A percentile compares a stretch with the other conserved stretches of the same genome.
Conservation (phyloP, 208 protist genomes). For the Tetramitus jugosus region DNA sequence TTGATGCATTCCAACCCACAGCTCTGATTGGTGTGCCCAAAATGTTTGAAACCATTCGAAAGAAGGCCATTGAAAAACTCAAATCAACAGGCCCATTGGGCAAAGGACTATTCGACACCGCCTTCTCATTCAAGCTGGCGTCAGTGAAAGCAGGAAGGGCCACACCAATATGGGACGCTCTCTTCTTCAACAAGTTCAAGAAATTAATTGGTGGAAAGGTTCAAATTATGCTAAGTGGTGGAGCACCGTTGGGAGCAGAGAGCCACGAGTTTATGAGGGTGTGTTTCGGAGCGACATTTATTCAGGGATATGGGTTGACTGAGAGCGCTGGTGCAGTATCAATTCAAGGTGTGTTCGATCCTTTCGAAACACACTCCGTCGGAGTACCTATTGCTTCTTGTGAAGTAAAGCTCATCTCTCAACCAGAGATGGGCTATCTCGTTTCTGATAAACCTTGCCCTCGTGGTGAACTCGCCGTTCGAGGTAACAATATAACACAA, state of each 20-base stretch:
- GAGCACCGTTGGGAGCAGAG: slow-evolving; percentile 23
- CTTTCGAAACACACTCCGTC: not conserved
- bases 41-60: slow-evolving; percentile 21
- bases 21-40: slow-evolving; percentile 14
- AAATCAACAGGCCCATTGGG: not conserved
- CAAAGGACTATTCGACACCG: not conserved
- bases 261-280: slow-evolving; percentile 26
- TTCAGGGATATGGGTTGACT: slow-evolving; percentile 51
- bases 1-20: slow-evolving; percentile 7
- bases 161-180: slow-evolving; percentile 29
- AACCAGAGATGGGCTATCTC: slow-evolving; percentile 61
- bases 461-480: slow-evolving; percentile 49
- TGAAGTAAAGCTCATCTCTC: slow-evolving; percentile 56
- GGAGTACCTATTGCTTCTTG: not conserved
- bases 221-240: slow-evolving; percentile 17
- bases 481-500: slow-evolving; percentile 48
- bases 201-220: slow-evolving; percentile 24
- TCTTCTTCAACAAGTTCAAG: slow-evolving; percentile 26
- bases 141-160: not conserved
- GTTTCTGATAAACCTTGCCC: slow-evolving; percentile 34
- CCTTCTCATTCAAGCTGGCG: not conserved
- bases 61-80: not conserved
- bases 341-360: not conserved
- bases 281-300: slow-evolving; percentile 28
- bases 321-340: slow-evolving; percentile 22